Conservation (phyloP, 1,139 yeast species). For the Zhuliangozyma blackwelliae region DNA sequence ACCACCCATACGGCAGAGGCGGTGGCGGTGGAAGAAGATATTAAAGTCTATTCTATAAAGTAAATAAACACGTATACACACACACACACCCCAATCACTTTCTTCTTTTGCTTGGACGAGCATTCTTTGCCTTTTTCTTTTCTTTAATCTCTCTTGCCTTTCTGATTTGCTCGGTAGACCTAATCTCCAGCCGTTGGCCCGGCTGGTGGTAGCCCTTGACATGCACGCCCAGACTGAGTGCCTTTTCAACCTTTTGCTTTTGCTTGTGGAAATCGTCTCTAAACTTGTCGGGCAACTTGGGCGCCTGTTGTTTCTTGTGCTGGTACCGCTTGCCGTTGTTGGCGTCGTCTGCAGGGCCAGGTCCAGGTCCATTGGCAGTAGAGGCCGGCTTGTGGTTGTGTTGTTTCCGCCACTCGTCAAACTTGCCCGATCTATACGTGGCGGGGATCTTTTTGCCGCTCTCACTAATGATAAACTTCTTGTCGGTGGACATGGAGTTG, state of each 20-base stretch:
- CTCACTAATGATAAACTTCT: constrained; percentile 89
- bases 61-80: constrained; percentile 2
- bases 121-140: constrained; percentile 78
- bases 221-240: constrained; percentile 66
- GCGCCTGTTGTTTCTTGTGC: constrained; percentile 76
- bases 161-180: constrained; percentile 70
- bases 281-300: constrained; percentile 81
- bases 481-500: constrained; percentile 74
- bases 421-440: constrained; percentile 83
- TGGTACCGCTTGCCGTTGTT: constrained; percentile 49
- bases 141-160: constrained; percentile 69
- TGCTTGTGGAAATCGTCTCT: constrained; percentile 86
- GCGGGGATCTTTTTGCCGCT: constrained; percentile 94
- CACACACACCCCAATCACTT: constrained; percentile 9
- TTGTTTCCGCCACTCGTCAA: constrained; percentile 82
- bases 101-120: constrained; percentile 55
- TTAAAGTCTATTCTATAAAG: neutral
- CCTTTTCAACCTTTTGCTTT: constrained; percentile 77
- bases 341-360: constrained; percentile 18
- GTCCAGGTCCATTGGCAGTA: too few relatives aligned
- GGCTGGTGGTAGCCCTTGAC: constrained; percentile 67
- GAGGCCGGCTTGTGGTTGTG: constrained; percentile 49
- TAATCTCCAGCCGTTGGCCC: constrained; percentile 58
- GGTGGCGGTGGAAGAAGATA: constrained; percentile 13
- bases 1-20: constrained; percentile 28